Conservation (phyloP, 148 eudicot genomes). For the Heliamphora exappendiculata region DNA sequence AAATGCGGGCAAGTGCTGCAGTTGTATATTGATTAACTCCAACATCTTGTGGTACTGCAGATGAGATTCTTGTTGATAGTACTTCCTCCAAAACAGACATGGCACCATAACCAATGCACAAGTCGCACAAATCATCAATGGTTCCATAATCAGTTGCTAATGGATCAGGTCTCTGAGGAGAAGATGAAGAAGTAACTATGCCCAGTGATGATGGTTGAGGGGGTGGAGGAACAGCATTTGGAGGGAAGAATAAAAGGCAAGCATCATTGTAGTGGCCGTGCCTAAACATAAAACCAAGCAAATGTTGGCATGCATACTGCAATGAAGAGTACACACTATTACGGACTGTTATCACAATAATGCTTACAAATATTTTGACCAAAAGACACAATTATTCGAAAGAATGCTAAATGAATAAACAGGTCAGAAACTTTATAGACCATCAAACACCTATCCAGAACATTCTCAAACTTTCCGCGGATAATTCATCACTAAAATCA, state of each 20-base stretch:
- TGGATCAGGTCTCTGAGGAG: slow-evolving; percentile 84
- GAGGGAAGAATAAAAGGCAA: slow-evolving; percentile 79
- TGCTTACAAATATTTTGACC: neutral
- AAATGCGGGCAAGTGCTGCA: slow-evolving; percentile 76
- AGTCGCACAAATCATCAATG: slow-evolving; percentile 74
- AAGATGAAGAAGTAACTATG: slow-evolving; percentile 58
- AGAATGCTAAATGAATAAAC: neutral
- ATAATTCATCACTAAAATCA: neutral
- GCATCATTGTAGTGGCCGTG: slow-evolving; percentile 91
- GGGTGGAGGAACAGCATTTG: slow-evolving; percentile 59
- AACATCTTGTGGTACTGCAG: slow-evolving; percentile 35
- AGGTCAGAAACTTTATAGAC: neutral
- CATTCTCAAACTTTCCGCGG: neutral
- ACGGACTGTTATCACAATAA: neutral
- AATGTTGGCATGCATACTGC: slow-evolving; percentile 86
- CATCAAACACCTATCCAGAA: neutral
- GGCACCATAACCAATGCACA: slow-evolving; percentile 76
- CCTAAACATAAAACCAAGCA: slow-evolving; percentile 86
- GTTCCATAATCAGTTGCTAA: slow-evolving; percentile 89
- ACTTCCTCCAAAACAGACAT: slow-evolving; percentile 87
- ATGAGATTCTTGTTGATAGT: slow-evolving; percentile 52
- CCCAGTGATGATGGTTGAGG: slow-evolving; percentile 66
- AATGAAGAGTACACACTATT: slow-evolving; percentile 14
- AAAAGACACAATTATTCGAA: neutral
- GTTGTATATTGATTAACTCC: slow-evolving; percentile 53